Evolutionary conservation across 805 yeast species (phyloP).

Genomic region (Metschnikowia cubensis): DNA sequence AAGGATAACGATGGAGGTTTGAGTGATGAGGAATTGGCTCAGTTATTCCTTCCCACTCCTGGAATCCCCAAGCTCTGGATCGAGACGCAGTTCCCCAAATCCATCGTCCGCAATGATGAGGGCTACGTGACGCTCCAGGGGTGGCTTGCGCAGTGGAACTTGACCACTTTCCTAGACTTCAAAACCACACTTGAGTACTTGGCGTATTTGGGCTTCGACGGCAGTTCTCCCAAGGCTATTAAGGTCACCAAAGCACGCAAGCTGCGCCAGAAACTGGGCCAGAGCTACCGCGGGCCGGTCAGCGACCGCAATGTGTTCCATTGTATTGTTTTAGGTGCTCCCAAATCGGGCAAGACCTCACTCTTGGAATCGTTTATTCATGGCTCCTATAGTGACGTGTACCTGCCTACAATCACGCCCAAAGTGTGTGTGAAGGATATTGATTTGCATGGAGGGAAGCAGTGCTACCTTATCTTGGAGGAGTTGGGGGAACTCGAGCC

Average conservation of each 20-base stretch:
- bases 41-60: constrained; percentile 84
- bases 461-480: constrained; percentile 85
- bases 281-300: constrained; percentile 59
- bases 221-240: constrained; percentile 42
- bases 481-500: constrained; percentile 86
- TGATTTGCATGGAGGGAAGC: constrained; percentile 92
- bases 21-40: constrained; percentile 62
- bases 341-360: constrained; percentile 84
- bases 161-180: constrained; percentile 86
- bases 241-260: constrained; percentile 81
- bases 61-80: constrained; percentile 88
- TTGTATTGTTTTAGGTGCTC: constrained; percentile 82
- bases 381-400: constrained; percentile 62
- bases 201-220: constrained; percentile 85
- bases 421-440: constrained; percentile 86
- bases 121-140: constrained; percentile 93
- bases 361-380: constrained; percentile 77
- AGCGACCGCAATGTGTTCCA: constrained; percentile 87
- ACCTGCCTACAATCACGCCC: constrained; percentile 80
- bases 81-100: constrained; percentile 77
- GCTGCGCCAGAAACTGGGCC: constrained; percentile 61
- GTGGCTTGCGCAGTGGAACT: constrained; percentile 98
- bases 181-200: constrained; percentile 81
- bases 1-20: constrained; percentile 96
- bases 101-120: constrained; percentile 85